Base-by-base conservation (phyloP, 768 basidiomycete species). In the Paxillus rubicundulus region DNA sequence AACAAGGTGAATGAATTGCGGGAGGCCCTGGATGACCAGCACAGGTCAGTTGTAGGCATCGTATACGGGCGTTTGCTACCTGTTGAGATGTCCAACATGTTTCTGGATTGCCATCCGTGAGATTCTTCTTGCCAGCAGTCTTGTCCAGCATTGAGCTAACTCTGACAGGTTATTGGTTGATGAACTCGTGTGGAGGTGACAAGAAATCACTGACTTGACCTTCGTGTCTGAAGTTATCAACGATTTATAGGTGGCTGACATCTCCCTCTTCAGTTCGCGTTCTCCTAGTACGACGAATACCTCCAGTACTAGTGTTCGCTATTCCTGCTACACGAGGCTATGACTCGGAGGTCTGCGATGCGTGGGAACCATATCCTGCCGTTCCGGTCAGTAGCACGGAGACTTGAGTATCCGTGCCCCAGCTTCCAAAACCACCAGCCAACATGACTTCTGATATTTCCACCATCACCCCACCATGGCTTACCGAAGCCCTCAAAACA, bases 21-120 rank as follows among this genome's bases (percentile, higher is more conserved):
- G 89, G 10, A 84, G 74, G 20, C 89, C 89, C 90, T 92, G 58
- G n/a, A 40, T 21, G 36, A 24, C 45, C 12, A 20, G 45, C 13
- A 43, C 9, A 34, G 57, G 58, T 49, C 39, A 13, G 49, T 48
- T 17, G 43, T 10, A 33, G n/a, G 44, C 9, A 32, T n/a, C n/a
- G 10, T 28, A 10, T 6, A 53, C 41, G 13, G 47, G 38, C 53
- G 55, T 52, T 54, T 49, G 45, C 42, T 53, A 87, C 89, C 78
- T 87, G 86, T 67, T 85, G 84, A 14, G 89, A 90, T 20, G 87
- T 85, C 89, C 89, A 92, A 66, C 89, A 92, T 8, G 89, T 92
- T 65, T 89, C 89, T 49, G 83, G 81, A 58, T 74, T 87, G 21
- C 77, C 74, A 61, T 92, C 89, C 27, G 82, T 77, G 18, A 92